These are phyloP conservation scores for Fonsecaea nubica DNA, from an alignment of 2,329 filamentous ascomycete species.

Conservation along the genomic window DNA sequence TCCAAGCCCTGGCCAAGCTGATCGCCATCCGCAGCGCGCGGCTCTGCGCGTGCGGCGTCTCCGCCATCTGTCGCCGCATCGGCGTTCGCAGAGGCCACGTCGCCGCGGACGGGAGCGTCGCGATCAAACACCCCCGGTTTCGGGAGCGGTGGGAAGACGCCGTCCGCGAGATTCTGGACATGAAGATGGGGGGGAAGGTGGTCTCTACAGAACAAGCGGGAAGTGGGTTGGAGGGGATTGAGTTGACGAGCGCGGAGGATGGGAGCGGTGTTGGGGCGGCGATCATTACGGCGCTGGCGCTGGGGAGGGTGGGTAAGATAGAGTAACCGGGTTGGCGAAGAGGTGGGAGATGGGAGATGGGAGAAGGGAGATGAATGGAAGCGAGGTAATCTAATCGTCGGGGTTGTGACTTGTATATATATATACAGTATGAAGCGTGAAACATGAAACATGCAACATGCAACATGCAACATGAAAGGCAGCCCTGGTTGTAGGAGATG, in stretches of 20 bases:
- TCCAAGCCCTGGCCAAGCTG: conserved; percentile 85
- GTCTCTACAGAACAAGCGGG: conserved; percentile 34
- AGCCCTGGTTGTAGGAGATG: too few species aligned
- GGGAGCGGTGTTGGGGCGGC: conserved; percentile 51
- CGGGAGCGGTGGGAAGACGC: conserved; percentile 50
- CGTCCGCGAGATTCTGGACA: conserved; percentile 49
- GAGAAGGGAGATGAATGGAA: too few species aligned
- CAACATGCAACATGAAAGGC: too few species aligned
- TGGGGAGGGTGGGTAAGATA: too few species aligned
- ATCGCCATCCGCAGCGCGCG: conserved; percentile 94
- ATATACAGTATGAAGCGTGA: too few species aligned
- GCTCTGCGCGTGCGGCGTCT: conserved; percentile 90
- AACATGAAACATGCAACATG: too few species aligned
- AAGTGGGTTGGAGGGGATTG: conserved; percentile 40
- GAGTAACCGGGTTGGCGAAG: too few species aligned
- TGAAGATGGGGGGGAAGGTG: conserved; percentile 26
- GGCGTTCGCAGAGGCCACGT: conserved; percentile 85
- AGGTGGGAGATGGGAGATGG: too few species aligned
- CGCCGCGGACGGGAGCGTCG: conserved; percentile 69
- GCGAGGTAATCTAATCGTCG: too few species aligned
- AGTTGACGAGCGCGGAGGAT: conserved; percentile 50
- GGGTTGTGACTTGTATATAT: too few species aligned
- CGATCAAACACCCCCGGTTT: conserved; percentile 52
- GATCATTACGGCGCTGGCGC: conserved; percentile 39
- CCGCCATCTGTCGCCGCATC: conserved; percentile 97